Evolutionary conservation across 257 asterid species (phyloP).

Genomic region (Anisodus acutangulus): DNA sequence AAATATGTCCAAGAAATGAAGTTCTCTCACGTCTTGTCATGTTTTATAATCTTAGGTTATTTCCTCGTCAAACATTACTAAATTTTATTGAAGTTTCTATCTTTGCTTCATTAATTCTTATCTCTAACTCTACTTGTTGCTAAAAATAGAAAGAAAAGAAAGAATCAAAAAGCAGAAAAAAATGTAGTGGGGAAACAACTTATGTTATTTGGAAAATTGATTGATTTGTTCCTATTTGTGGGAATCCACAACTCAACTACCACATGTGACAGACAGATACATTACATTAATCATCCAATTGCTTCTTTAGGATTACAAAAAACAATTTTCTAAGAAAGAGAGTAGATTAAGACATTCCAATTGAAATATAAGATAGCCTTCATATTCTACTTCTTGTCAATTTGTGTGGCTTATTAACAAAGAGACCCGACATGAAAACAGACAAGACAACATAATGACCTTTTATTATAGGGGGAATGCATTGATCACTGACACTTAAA

Average conservation of each 20-base stretch:
- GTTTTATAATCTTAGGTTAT: neutral
- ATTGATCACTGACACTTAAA: too few relatives aligned
- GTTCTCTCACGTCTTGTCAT: neutral
- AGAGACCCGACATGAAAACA: neutral
- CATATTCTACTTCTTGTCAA: neutral
- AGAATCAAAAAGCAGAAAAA: neutral
- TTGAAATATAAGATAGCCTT: neutral
- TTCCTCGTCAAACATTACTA: neutral
- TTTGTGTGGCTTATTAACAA: neutral
- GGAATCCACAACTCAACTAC: neutral
- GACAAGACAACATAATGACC: neutral
- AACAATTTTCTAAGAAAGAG: neutral
- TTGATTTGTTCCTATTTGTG: neutral
- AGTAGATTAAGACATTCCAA: neutral
- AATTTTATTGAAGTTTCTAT: neutral
- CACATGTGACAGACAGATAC: neutral
- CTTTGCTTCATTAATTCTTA: neutral
- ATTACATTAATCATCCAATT: neutral
- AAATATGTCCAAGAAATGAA: neutral
- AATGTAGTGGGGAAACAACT: neutral
- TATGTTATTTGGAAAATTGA: neutral
- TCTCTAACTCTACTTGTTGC: neutral
- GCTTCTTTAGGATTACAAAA: constrained; percentile 7
- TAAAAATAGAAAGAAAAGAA: neutral
- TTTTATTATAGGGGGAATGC: neutral